phyloP scores from a whole-genome alignment of 2,329 filamentous ascomycete species.

The Alternaria arbusti region DNA sequence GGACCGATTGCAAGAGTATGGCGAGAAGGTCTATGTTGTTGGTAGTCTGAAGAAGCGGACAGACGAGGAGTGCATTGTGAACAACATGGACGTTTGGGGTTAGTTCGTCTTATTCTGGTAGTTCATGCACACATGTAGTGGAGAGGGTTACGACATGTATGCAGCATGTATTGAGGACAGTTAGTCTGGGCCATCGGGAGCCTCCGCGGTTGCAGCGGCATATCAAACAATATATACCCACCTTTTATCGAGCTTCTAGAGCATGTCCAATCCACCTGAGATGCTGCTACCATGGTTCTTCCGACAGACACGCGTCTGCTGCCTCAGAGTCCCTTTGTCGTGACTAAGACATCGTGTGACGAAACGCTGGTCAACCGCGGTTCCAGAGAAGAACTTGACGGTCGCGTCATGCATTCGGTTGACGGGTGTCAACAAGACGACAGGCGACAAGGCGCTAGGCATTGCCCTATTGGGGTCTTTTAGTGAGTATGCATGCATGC shows the following conservation, averaged over 20 bases:
- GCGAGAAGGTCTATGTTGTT: conserved; percentile 79
- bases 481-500: conserved; percentile 9
- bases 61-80: conserved; percentile 64
- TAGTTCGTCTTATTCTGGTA: conserved; percentile 20
- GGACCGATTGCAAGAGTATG: conserved; percentile 66
- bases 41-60: conserved; percentile 71
- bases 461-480: background rate
- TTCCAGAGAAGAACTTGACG: background rate
- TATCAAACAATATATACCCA: conserved; percentile 17
- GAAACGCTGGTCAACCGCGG: background rate
- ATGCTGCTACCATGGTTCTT: background rate
- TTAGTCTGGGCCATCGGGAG: conserved; percentile 6
- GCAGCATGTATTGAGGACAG: background rate
- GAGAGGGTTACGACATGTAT: background rate
- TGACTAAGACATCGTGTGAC: background rate
- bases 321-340: background rate
- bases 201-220: conserved; percentile 6
- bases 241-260: conserved; percentile 8
- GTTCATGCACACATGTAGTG: background rate
- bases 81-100: conserved; percentile 61
- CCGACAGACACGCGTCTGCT: conserved; percentile 1
- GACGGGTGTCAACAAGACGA: background rate
- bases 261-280: background rate
- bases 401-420: conserved; percentile 1
- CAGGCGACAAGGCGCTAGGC: background rate